Percentiles rank a stretch among this genome's conserved stretches.
Conservation (phyloP, 805 yeast species). For the Yamadazyma scolyti region DNA sequence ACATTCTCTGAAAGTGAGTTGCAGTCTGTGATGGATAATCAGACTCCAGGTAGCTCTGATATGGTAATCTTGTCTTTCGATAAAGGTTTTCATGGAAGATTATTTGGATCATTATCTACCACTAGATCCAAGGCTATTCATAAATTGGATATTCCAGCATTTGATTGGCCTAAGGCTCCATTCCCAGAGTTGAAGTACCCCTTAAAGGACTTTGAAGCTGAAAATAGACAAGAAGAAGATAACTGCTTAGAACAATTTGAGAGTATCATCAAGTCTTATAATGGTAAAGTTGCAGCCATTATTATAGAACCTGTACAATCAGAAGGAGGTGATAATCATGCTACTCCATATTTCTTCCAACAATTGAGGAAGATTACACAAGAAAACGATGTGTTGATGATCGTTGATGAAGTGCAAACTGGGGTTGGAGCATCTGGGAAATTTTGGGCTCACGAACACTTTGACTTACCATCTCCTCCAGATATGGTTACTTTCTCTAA, state of each 20-base stretch:
- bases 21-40: constrained; percentile 46
- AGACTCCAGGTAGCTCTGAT: constrained; percentile 51
- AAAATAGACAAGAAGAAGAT: constrained; percentile 46
- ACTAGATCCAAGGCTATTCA: constrained; percentile 57
- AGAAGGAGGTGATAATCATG: constrained; percentile 78
- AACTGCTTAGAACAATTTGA: constrained; percentile 46
- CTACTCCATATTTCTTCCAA: constrained; percentile 58
- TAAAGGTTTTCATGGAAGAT: constrained; percentile 54
- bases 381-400: constrained; percentile 55
- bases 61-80: constrained; percentile 52
- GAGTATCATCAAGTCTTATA: constrained; percentile 32
- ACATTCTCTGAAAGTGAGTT: constrained; percentile 47
- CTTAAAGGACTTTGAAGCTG: constrained; percentile 29
- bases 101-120: constrained; percentile 53
- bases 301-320: constrained; percentile 64
- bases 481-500: constrained; percentile 71
- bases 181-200: constrained; percentile 42
- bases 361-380: constrained; percentile 57
- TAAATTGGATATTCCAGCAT: constrained; percentile 58
- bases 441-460: constrained; percentile 72
- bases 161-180: constrained; percentile 55
- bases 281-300: constrained; percentile 47
- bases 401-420: constrained; percentile 71
- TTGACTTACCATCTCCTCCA: constrained; percentile 57
- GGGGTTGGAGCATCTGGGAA: constrained; percentile 74